Base-by-base conservation (phyloP, 2,329 filamentous ascomycete genomes). In the Aspergillus melleus region DNA sequence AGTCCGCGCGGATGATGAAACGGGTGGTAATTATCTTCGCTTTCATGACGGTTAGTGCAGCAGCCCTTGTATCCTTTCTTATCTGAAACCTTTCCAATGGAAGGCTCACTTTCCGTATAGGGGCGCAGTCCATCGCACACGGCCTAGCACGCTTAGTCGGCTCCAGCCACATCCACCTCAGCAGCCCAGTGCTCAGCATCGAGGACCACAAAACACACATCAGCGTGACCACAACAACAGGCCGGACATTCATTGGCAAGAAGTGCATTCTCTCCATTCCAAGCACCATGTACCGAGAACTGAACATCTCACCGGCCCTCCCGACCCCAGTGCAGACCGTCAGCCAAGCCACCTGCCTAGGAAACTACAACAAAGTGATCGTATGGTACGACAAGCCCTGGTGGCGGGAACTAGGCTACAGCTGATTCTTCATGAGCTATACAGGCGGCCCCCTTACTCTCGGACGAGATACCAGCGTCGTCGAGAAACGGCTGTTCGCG, bases 261-360 rank as follows among this genome's bases (percentile, higher is more conserved):
- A 80, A 79, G 49, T 72, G 77, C 26, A 78, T 86, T 52, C 61
- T 84, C 3, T 81, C 83, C 1, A 69, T 86, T 6, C 80, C 83
- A 0, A 81, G 78, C 6, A 77, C 83, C 6, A 70, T 84, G 49
- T 78, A 81, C 55, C 72, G 74, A 10, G 73, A 77, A 8, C 77
- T 86, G 24, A 70, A 68, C 3, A 83, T 85, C 67, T 67, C 72
- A 0, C 84, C 84, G 0, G 57, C 68, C 0, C 67, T 79, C 5
- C 75, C 77, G 0, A 14, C 44, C 0, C 54, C 54, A 4, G 75
- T 77, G 52, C 52, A 61, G 20, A 58, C 57, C 0, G 56, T 78
- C 16, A 64, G 67, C 1, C 65, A 71, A 1, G 58, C 61, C 9
- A 77, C 74, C 4, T 70, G 65, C 19, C 67, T 72, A 0, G 77